Percentiles rank a stretch among this genome's conserved stretches.
Conservation (phyloP, 495 filamentous ascomycete species). For the Tuber magnatum region DNA sequence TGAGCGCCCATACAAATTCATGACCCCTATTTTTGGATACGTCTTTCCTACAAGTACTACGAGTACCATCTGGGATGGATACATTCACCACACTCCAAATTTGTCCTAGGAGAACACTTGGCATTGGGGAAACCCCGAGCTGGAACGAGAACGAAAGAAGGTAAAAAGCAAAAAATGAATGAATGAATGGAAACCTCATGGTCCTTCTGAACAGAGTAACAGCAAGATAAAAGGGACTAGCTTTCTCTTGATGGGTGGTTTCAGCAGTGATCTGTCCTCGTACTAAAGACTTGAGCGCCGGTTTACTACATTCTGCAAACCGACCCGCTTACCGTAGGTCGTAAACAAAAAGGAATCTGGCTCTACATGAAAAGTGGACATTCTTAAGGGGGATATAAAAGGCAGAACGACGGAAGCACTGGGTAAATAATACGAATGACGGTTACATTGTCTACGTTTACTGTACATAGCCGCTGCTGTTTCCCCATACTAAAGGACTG, state of each 20-base stretch:
- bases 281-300: neutral
- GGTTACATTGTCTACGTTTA: conserved; percentile 1
- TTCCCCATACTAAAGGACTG: neutral
- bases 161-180: neutral
- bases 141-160: neutral
- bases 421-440: conserved; percentile 2
- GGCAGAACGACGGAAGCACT: neutral
- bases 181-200: neutral
- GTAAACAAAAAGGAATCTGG: neutral
- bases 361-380: neutral
- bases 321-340: neutral
- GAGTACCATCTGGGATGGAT: neutral
- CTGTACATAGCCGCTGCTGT: conserved; percentile 2
- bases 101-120: neutral
- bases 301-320: neutral
- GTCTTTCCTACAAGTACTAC: neutral
- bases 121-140: neutral
- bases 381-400: conserved; percentile 5
- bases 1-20: neutral
- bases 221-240: neutral
- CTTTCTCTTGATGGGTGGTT: neutral
- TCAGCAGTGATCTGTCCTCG: neutral
- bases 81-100: neutral
- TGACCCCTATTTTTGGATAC: neutral
- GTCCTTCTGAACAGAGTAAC: neutral